Evolutionary conservation across 1,139 yeast genomes (phyloP), one percentile per base, ranked within the genome.

Genomic region (Taiozyma sp.): DNA sequence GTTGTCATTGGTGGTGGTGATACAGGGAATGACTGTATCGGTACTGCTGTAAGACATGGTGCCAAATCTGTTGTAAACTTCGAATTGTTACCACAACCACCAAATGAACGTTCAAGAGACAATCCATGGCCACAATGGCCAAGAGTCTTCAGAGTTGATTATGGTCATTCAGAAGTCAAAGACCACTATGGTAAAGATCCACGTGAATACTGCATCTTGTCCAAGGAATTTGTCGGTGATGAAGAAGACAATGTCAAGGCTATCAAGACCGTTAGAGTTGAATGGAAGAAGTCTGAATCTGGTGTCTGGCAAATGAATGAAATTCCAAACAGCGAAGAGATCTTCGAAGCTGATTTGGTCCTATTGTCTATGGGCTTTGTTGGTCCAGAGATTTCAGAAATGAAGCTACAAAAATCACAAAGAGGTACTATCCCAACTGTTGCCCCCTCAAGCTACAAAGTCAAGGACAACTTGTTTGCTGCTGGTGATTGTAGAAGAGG

Each of bases 101-200:
- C 97, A 46, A 77, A 79, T 42, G 77, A 81, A 53, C 83, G 98
- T 70, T 88, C 93, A 51, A 87, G 84, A 73, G 97, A 93, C 72
- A 93, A 93, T 72, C 99, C 99, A 72, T 93, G 99, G 99, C 99
- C 99, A 51, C 99, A 93, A 74, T 93, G 98, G 98, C 98, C 99
- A 60, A 81, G 97, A 70, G 81, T 93, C 65, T 91, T 93, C 85
- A 83, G 98, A 67, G 96, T 93, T 54, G 99, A 93, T 73, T 93
- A 93, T 66, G 99, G 99, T 62, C 99, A 93, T 72, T 79, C 95
- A 58, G 99, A 93, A 72, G 98, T 93, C 50, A 79, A 88, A 55
- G 86, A 89, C 50, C 97, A 90, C 69, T 93, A 90, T 68, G 98
- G 98, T 60, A 86, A 85, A 70, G 99, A 93, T 70, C 99, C 99